Evolutionary conservation across 345 rosid genomes (phyloP).

Genomic region (Dimocarpus longan): DNA sequence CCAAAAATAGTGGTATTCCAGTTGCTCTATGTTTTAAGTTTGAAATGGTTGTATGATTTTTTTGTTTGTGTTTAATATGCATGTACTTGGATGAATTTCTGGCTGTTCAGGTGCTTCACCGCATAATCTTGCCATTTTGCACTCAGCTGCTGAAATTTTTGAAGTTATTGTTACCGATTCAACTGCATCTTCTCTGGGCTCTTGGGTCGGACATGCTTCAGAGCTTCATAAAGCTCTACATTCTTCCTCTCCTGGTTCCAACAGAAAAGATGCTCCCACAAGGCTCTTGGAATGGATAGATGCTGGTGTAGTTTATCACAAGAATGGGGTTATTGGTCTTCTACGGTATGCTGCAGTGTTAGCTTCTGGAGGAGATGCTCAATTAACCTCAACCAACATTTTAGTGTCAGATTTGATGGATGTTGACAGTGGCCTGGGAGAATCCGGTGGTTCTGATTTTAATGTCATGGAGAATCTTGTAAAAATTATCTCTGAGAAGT

Average conservation of each 20-base stretch:
- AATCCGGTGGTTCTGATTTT: constrained; percentile 70
- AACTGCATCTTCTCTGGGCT: constrained; percentile 76
- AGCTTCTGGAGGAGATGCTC: constrained; percentile 97
- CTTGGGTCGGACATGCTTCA: constrained; percentile 89
- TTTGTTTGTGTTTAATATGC: constrained; percentile 22
- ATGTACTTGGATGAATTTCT: constrained; percentile 31
- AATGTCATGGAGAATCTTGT: constrained; percentile 88
- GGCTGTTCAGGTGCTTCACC: constrained; percentile 79
- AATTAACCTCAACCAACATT: constrained; percentile 70
- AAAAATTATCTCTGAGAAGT: constrained; percentile 73
- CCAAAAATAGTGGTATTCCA: constrained; percentile 60
- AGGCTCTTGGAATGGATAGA: constrained; percentile 94
- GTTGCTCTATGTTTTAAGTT: constrained; percentile 21
- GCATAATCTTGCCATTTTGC: constrained; percentile 88
- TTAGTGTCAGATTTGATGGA: constrained; percentile 75
- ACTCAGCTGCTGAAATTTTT: constrained; percentile 95
- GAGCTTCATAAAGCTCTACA: constrained; percentile 88
- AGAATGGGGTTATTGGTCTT: constrained; percentile 88
- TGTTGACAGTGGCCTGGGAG: constrained; percentile 74
- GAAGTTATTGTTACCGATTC: constrained; percentile 91
- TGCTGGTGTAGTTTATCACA: constrained; percentile 91
- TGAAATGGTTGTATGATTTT: constrained; percentile 11
- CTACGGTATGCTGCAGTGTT: constrained; percentile 84
- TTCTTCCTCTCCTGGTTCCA: constrained; percentile 91
- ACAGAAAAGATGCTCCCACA: constrained; percentile 90